Evolutionary conservation across 2,329 filamentous ascomycete species (phyloP).

Genomic region (Ophiobolus disseminans): DNA sequence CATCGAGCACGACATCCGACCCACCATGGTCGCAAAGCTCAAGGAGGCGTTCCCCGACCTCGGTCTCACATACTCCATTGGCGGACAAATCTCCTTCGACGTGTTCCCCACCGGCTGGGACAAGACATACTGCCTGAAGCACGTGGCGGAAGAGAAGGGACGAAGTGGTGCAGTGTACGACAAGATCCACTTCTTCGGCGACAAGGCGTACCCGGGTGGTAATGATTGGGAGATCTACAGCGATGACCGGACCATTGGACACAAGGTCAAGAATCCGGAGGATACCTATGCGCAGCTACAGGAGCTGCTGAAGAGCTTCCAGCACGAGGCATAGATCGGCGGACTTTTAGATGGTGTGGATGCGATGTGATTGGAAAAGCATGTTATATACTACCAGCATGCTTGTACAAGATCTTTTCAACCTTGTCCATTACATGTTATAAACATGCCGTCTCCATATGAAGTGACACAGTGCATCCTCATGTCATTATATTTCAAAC

Average conservation of each 20-base stretch:
- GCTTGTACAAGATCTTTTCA: too few relatives aligned
- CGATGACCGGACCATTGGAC: constrained; percentile 82
- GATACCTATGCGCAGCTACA: constrained; percentile 82
- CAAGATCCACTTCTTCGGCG: constrained; percentile 96
- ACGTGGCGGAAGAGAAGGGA: constrained; percentile 79
- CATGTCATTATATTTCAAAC: too few relatives aligned
- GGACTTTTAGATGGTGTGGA: too few relatives aligned
- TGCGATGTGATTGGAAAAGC: too few relatives aligned
- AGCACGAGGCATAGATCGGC: too few relatives aligned
- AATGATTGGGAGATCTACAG: constrained; percentile 96
- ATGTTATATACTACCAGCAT: too few relatives aligned
- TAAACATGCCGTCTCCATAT: too few relatives aligned
- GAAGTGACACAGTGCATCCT: too few relatives aligned
- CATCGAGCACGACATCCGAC: constrained; percentile 75
- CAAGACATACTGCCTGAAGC: constrained; percentile 94
- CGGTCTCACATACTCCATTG: constrained; percentile 92
- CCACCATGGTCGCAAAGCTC: constrained; percentile 76
- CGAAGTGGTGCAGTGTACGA: constrained; percentile 76
- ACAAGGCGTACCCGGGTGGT: constrained; percentile 89
- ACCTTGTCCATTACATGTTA: too few relatives aligned
- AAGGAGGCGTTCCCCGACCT: constrained; percentile 82
- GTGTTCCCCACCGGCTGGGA: constrained; percentile 98
- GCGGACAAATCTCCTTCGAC: constrained; percentile 97
- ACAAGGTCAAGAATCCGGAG: constrained; percentile 80
- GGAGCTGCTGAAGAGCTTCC: constrained; percentile 69